A percentile compares a stretch with the other conserved stretches of the same genome.
Evolutionary conservation across 441 rosid genomes (phyloP).

Genomic region (Eruca vesicaria): DNA sequence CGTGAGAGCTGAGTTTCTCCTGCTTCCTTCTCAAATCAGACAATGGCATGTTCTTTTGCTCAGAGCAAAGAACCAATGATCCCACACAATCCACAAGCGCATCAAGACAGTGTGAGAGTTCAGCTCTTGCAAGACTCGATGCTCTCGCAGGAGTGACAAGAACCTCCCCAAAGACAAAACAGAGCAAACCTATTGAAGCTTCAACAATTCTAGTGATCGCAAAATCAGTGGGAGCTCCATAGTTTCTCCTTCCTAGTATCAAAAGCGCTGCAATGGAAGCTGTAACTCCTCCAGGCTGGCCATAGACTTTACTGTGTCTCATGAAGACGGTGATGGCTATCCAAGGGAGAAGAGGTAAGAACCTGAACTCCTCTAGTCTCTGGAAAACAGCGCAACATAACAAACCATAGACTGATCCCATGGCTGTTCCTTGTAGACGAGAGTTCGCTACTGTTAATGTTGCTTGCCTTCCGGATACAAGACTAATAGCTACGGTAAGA

Average conservation of each 20-base stretch:
- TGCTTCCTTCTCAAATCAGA: conserved; percentile 41
- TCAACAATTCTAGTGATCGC: conserved; percentile 63
- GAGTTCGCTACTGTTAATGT: conserved; percentile 63
- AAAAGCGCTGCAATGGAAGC: conserved; percentile 64
- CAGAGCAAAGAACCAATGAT: conserved; percentile 29
- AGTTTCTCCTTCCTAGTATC: conserved; percentile 68
- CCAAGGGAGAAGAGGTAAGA: conserved; percentile 75
- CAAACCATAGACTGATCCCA: conserved; percentile 78
- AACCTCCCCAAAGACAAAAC: conserved; percentile 54
- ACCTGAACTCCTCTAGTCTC: conserved; percentile 40
- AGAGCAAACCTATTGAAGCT: conserved; percentile 60
- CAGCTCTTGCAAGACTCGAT: conserved; percentile 55
- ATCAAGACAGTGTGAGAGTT: conserved; percentile 45
- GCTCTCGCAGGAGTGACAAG: conserved; percentile 57
- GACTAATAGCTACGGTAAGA: conserved; percentile 67
- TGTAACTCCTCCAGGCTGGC: conserved; percentile 65
- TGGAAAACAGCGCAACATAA: conserved; percentile 57
- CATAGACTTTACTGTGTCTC: conserved; percentile 71
- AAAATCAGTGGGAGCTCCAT: conserved; percentile 59
- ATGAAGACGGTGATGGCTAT: conserved; percentile 60
- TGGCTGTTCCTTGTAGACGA: conserved; percentile 75
- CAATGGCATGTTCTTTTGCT: conserved; percentile 30
- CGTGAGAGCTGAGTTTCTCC: conserved; percentile 39
- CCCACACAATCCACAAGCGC: conserved; percentile 38
- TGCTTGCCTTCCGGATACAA: conserved; percentile 61